Evolutionary conservation across 305 asterid genomes (phyloP), one percentile per base, ranked within the genome.

Genomic region (Euphrasia arctica): DNA sequence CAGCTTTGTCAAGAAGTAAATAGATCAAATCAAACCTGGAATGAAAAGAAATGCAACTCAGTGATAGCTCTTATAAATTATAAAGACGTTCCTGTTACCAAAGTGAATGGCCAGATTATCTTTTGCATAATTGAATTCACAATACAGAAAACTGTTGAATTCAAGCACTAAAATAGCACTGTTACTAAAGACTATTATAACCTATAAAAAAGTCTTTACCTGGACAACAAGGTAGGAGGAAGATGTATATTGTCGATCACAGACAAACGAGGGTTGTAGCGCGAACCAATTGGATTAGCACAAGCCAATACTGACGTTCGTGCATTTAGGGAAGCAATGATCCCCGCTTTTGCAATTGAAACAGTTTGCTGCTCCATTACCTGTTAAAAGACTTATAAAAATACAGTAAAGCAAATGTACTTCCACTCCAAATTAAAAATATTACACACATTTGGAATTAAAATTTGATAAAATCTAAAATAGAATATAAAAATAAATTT

Each of bases 341-440:
- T 93, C 73, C 99, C 99, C n/a, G 99, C 99, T 79, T 93, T 93
- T 10, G 99, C 99, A 61, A 93, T 88, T 65, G 99, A 93, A 74
- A 93, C 89, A 63, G 99, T 93, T 76, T 93, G 99, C 71, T 93
- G 99, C 82, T 93, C 99, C 99, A 93, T 93, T 64, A 93, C 99
- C 99, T 93, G 76, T 70, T 57, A 34, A 69, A 58, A 62, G 64
- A 15, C 29, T 51, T 48, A 49, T 48, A 31, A 54, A 54, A 36
- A 65, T 32, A 2, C 15, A 14, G 69, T 15, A 32, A 62, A 52
- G 14, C 28, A 2, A 32, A 8, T 13, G n/a, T 27, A 59, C 36
- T 39, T 63, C 51, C 51, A 25, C 36, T 55, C 60, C 59, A 70
- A 2, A 9, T 1, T 9, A 25, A 31, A n/a, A 58, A n/a, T 9